A percentile compares a stretch with the other conserved stretches of the same genome.
These are phyloP conservation scores for Vanilla planifolia DNA, from an alignment of 106 monocot species.

Conservation along the genomic window DNA sequence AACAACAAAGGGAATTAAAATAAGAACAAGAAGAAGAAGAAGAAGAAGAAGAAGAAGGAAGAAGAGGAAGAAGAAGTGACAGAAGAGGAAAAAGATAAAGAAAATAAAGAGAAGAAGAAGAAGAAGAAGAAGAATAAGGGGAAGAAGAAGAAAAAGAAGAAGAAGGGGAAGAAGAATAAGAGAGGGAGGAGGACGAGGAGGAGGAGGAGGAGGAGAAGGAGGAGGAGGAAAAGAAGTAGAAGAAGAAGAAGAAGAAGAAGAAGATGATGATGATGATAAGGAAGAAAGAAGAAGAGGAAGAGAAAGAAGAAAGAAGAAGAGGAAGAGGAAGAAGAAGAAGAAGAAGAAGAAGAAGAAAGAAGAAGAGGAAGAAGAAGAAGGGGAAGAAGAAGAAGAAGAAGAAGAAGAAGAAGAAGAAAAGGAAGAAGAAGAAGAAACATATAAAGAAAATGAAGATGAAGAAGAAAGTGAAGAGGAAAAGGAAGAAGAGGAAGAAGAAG, in stretches of 20 bases:
- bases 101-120: too few species aligned
- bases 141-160: neutral
- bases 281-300: too few species aligned
- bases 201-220: neutral
- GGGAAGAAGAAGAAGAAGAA: slow-evolving; percentile 15
- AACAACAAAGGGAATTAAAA: neutral
- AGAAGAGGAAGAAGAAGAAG: neutral
- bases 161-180: too few species aligned
- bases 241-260: slow-evolving; percentile 6
- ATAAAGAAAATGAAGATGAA: too few species aligned
- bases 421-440: too few species aligned
- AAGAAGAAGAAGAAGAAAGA: slow-evolving; percentile 10
- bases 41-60: too few species aligned
- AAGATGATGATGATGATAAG: neutral
- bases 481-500: slow-evolving; percentile 15
- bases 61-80: too few species aligned
- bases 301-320: neutral
- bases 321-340: slow-evolving; percentile 6
- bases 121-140: too few species aligned
- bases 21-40: too few species aligned
- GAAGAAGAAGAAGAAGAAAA: too few species aligned
- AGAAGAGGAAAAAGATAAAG: too few species aligned
- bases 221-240: slow-evolving; percentile 10
- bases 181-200: slow-evolving; percentile 1
- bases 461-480: too few species aligned